These are phyloP conservation scores for Dactylellina leptospora DNA, from an alignment of 2,329 filamentous ascomycete genomes.

Conservation along the genomic window DNA sequence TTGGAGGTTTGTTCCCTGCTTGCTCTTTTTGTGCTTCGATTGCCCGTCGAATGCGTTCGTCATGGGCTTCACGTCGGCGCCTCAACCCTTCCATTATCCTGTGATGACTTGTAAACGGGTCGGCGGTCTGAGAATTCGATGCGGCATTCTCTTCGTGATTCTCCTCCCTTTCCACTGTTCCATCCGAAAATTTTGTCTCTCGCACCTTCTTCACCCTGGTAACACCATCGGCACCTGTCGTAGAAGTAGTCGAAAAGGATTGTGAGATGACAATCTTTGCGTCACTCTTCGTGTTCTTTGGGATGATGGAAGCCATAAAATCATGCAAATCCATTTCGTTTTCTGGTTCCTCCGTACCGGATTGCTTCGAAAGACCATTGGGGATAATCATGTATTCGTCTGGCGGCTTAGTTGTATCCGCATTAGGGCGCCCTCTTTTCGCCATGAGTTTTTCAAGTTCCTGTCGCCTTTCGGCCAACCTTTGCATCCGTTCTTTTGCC, in stretches of 20 bases:
- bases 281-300: neutral
- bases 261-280: conserved; percentile 17
- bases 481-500: conserved; percentile 18
- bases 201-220: conserved; percentile 23
- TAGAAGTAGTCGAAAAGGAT: conserved; percentile 23
- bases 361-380: neutral
- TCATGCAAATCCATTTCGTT: conserved; percentile 42
- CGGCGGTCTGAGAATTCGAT: neutral
- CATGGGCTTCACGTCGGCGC: neutral
- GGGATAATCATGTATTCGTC: neutral
- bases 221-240: conserved; percentile 22
- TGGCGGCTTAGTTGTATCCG: neutral
- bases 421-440: neutral
- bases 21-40: conserved; percentile 11
- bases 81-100: conserved; percentile 3
- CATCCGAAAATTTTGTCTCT: conserved; percentile 45
- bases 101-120: neutral
- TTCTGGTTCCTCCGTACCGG: neutral
- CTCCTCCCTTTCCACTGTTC: conserved; percentile 41
- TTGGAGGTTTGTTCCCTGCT: neutral
- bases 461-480: conserved; percentile 22
- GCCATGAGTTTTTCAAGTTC: conserved; percentile 30
- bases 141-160: conserved; percentile 17
- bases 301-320: conserved; percentile 10
- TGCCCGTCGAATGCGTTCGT: neutral